Base-by-base conservation (phyloP, 192 early-diverging fungal genomes). In the Podila minutissima region DNA sequence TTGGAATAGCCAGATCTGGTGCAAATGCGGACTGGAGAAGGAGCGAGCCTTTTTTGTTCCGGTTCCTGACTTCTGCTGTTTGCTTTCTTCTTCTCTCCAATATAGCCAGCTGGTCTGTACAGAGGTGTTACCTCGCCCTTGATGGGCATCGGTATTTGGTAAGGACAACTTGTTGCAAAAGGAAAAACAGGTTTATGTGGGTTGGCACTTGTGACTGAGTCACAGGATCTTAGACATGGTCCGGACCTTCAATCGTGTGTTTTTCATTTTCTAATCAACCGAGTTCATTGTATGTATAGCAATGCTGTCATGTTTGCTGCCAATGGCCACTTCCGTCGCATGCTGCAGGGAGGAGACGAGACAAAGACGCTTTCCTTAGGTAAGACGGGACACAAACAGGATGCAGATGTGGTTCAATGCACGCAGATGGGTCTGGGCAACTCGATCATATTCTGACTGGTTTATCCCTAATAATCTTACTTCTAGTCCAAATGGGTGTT, bases 141-240 rank as follows among this genome's bases (percentile, higher is more conserved):
- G 71, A 82, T 88, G 61, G 93, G 93, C 24, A 90, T 91, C 59
- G 93, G 93, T 38, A 83, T 93, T 22, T 92, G 91, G 92, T 93
- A 82, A 51, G 84, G n/a, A 31, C 19, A 12, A n/a, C 33, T 5
- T 9, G 7, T 41, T 10, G 9, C 9, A 8, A 46, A 46, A 15
- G 15, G 15, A 46, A 46, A 46, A 17, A 46, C 41, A 41, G 41
- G 41, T 4, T 12, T 46, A 46, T 46, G 15, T 15, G 13, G 15
- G 4, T 46, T 17, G 13, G 41, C 41, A 46, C 13, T 15, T 46
- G 12, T 46, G 53, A 55, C n/a, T 55, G 20, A 55, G n/a, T 55
- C 53, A 55, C 24, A 26, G 22, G 8, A 12, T 55, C 22, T 55
- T n/a, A 55, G 20, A 55, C 20, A n/a, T n/a, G 2, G 10, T 55